These are phyloP conservation scores for Ruellia speciosa DNA, from an alignment of 305 asterid genomes.

Conservation along the genomic window DNA sequence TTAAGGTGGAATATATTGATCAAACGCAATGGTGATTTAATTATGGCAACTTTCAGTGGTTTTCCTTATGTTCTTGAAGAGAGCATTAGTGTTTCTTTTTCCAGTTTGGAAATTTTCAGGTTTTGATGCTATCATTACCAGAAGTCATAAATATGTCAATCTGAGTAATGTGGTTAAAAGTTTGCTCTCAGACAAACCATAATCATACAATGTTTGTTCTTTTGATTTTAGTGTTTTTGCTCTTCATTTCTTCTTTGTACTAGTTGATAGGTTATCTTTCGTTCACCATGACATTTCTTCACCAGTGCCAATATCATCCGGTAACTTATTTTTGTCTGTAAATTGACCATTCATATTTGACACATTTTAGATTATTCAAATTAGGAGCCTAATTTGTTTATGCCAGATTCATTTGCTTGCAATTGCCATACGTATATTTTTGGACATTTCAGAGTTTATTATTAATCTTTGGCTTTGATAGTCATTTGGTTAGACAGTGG, in stretches of 20 bases:
- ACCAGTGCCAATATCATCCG: neutral
- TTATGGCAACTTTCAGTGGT: too few species aligned
- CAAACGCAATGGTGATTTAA: neutral
- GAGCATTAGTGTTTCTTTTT: neutral
- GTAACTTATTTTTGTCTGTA: neutral
- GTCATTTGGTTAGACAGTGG: conserved; percentile 13
- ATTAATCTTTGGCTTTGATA: neutral
- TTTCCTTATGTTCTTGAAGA: conserved; percentile 3
- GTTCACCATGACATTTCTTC: neutral
- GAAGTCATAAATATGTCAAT: too few species aligned
- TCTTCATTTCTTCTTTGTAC: too few species aligned
- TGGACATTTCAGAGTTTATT: neutral
- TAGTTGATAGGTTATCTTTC: too few species aligned
- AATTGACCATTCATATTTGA: neutral
- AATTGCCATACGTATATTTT: too few species aligned
- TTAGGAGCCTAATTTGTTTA: too few species aligned
- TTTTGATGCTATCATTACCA: conserved; percentile 8
- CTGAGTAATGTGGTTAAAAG: too few species aligned
- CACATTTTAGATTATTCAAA: too few species aligned
- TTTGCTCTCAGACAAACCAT: too few species aligned
- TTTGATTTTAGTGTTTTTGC: too few species aligned
- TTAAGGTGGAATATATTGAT: conserved; percentile 17
- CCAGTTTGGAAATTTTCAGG: neutral
- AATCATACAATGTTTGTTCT: too few species aligned
- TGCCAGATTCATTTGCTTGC: too few species aligned